Percentiles rank a stretch among this genome's conserved stretches.
phyloP scores from a whole-genome alignment of 805 yeast genomes.

The Dipodascopsis uninucleata region DNA sequence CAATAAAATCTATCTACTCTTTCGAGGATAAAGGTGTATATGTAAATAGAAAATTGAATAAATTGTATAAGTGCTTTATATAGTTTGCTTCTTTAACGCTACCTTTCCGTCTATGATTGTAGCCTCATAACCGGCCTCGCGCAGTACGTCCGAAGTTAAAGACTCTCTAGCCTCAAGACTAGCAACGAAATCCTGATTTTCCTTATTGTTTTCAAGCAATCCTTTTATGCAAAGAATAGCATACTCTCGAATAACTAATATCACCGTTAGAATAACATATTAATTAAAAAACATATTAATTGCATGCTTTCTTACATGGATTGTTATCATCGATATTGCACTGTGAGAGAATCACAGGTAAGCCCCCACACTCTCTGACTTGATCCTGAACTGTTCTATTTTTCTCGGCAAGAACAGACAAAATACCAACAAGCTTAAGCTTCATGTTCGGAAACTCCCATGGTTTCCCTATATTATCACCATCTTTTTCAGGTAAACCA shows the following conservation, averaged over 20 bases:
- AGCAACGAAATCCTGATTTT: conserved; percentile 75
- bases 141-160: conserved; percentile 53
- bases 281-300: neutral
- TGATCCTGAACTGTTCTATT: conserved; percentile 60
- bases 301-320: conserved; percentile 50
- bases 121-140: conserved; percentile 49
- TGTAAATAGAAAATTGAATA: neutral
- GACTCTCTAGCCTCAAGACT: conserved; percentile 69
- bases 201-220: conserved; percentile 56
- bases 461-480: neutral
- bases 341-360: conserved; percentile 68
- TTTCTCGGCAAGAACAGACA: conserved; percentile 54
- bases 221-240: conserved; percentile 75
- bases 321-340: conserved; percentile 85
- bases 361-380: conserved; percentile 60
- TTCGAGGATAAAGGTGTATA: too few species aligned
- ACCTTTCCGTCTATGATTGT: conserved; percentile 71
- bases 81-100: conserved; percentile 41
- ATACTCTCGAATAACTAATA: conserved; percentile 52
- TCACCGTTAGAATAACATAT: neutral
- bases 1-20: too few species aligned
- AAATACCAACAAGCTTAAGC: conserved; percentile 59
- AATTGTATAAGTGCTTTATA: neutral
- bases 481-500: too few species aligned
- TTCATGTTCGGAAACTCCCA: conserved; percentile 59